Conservation (phyloP, 208 protist species). For the Leishmania guyanensis region DNA sequence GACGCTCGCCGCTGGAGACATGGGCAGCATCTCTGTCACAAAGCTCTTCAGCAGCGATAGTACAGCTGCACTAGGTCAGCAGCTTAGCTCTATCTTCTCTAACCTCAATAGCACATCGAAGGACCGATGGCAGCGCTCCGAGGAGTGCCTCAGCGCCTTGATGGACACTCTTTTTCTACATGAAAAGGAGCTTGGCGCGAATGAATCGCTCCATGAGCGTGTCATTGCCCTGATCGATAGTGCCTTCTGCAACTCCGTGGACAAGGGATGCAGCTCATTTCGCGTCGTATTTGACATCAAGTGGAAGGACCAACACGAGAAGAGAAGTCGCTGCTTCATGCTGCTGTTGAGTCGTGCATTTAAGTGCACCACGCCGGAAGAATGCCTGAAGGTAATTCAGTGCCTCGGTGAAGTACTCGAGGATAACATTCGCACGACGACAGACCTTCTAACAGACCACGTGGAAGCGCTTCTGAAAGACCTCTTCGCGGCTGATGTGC, state of each 20-base stretch:
- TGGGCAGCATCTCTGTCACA: constrained; percentile 12
- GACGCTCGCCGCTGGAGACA: constrained; percentile 9
- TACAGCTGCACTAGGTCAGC: constrained; percentile 61
- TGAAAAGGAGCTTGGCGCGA: constrained; percentile 54
- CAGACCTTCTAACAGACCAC: constrained; percentile 63
- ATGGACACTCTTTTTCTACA: constrained; percentile 78
- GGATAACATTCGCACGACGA: constrained; percentile 79
- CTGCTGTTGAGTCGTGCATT: constrained; percentile 66
- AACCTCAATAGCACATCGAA: constrained; percentile 71
- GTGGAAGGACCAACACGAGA: constrained; percentile 81
- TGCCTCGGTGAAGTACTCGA: constrained; percentile 59
- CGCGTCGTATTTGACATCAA: constrained; percentile 80
- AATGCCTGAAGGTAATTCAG: constrained; percentile 46
- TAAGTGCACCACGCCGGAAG: constrained; percentile 38
- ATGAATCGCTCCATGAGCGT: constrained; percentile 54
- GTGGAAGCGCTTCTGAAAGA: constrained; percentile 38
- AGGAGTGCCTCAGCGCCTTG: constrained; percentile 77
- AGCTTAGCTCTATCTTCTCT: constrained; percentile 73
- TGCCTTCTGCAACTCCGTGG: constrained; percentile 59
- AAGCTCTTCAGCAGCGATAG: constrained; percentile 45
- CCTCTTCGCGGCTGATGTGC: constrained; percentile 6
- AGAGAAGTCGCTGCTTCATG: constrained; percentile 61
- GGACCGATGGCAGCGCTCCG: constrained; percentile 49
- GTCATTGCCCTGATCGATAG: constrained; percentile 67
- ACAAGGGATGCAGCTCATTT: constrained; percentile 73